Percentiles rank a stretch among this genome's conserved stretches.
Evolutionary conservation across 2,329 filamentous ascomycete species (phyloP).

Genomic region (Penicillium fuscoglaucum): DNA sequence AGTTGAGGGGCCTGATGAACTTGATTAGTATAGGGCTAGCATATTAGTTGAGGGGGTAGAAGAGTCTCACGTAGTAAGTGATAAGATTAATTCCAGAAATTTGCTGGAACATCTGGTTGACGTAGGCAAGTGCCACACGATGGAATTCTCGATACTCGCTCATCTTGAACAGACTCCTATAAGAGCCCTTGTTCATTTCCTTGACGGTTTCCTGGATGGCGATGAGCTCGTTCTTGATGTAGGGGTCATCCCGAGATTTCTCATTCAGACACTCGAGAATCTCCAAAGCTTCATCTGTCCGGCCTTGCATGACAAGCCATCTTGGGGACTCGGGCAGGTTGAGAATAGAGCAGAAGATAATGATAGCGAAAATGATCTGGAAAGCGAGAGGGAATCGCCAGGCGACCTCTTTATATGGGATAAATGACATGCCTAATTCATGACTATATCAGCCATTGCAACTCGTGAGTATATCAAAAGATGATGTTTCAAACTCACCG

Average conservation of each 20-base stretch:
- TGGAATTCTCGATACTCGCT: slow-evolving; percentile 55
- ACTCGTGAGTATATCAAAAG: background rate
- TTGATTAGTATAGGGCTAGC: background rate
- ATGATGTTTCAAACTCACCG: slow-evolving; percentile 20
- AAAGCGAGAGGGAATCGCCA: slow-evolving; percentile 59
- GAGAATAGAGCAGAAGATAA: slow-evolving; percentile 49
- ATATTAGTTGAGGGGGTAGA: no score
- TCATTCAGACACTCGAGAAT: slow-evolving; percentile 50
- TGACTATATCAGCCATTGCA: background rate
- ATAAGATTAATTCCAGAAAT: slow-evolving; percentile 43
- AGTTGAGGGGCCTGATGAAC: slow-evolving; percentile 18
- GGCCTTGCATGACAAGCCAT: slow-evolving; percentile 56
- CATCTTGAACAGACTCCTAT: slow-evolving; percentile 58
- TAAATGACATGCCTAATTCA: slow-evolving; percentile 46
- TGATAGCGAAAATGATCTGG: slow-evolving; percentile 55
- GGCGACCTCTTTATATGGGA: slow-evolving; percentile 44
- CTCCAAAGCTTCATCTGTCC: slow-evolving; percentile 51
- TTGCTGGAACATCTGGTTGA: slow-evolving; percentile 56
- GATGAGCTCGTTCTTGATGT: slow-evolving; percentile 46
- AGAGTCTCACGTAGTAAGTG: slow-evolving; percentile 37
- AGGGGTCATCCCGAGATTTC: slow-evolving; percentile 42
- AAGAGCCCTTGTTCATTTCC: slow-evolving; percentile 49
- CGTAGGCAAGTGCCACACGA: slow-evolving; percentile 53
- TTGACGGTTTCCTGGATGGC: slow-evolving; percentile 52
- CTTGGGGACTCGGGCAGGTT: slow-evolving; percentile 56